Percentiles rank a stretch among this genome's conserved stretches.
phyloP scores from a whole-genome alignment of 441 rosid genomes.

The Geranium incanum region DNA sequence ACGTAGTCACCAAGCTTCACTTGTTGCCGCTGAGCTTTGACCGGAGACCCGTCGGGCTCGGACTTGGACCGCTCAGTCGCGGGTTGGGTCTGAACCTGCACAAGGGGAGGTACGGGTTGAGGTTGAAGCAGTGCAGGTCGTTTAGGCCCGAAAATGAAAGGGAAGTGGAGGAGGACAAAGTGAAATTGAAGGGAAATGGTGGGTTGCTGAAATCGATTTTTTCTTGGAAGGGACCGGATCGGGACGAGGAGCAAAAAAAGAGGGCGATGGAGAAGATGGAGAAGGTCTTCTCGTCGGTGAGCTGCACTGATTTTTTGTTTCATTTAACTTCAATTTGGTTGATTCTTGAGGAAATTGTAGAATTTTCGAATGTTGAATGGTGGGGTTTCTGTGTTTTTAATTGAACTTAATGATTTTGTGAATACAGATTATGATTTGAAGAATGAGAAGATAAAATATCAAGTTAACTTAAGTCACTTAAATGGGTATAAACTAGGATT shows the following conservation, averaged over 20 bases:
- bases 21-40: slow-evolving; percentile 38
- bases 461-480: not conserved
- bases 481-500: not conserved
- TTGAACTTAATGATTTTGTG: too few relatives aligned
- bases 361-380: too few relatives aligned
- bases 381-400: too few relatives aligned
- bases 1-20: slow-evolving; percentile 43
- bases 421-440: too few relatives aligned
- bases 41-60: not conserved
- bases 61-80: slow-evolving; percentile 21
- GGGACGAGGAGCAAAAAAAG: slow-evolving; percentile 39
- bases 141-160: slow-evolving; percentile 39
- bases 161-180: slow-evolving; percentile 27
- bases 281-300: slow-evolving; percentile 54
- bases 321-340: not conserved
- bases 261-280: slow-evolving; percentile 50
- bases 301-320: slow-evolving; percentile 18
- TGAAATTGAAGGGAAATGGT: slow-evolving; percentile 32
- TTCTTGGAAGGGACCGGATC: slow-evolving; percentile 32
- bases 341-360: not conserved
- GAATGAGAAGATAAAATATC: too few relatives aligned
- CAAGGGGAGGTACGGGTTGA: slow-evolving; percentile 24
- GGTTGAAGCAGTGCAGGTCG: slow-evolving; percentile 40
- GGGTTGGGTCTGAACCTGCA: slow-evolving; percentile 26
- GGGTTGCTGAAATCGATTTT: slow-evolving; percentile 39